Evolutionary conservation across 305 asterid species (phyloP), one percentile per base, ranked within the genome.

Genomic region (Euphrasia arctica): DNA sequence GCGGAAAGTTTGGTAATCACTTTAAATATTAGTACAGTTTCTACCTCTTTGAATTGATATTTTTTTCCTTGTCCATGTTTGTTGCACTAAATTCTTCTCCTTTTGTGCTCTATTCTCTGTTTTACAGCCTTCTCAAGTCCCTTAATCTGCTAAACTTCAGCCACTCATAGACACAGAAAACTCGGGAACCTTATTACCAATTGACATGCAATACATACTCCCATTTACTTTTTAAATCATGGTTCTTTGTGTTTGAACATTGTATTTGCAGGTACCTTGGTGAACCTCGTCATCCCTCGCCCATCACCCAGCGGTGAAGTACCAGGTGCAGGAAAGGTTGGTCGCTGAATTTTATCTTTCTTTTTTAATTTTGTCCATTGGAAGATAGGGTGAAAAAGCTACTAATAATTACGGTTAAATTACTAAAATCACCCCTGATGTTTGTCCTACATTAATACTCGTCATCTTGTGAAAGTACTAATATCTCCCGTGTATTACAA

Each of bases 1-100:
- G 95, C 70, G 95, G 82, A 64, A 88, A 86, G 75, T 86, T 88
- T 72, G 96, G 96, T 85, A 79, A 68, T 60, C 65, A 34, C 68
- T 62, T 18, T 43, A 0, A 25, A 25, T 31, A 31, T 29, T 52
- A 22, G 43, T 29, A 12, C 9, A 9, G 1, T 34, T 50, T 0
- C 27, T 29, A 25, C 60, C 59, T 50, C 14, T 34, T 31, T 48
- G 12, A 15, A 6, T 66, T 42, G 28, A 60, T 52, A 48, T 43
- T n/a, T 63, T 14, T 60, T 39, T 7, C 5, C 48, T 50, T 59
- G 11, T 9, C 54, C 31, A 56, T 45, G 54, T 45, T 43, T 60
- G 34, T 34, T 25, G n/a, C 70, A 64, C 77, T 68, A 29, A 62
- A 70, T 14, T 9, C 22, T 71, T 67, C 70, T 63, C 32, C 15